phyloP scores from a whole-genome alignment of 139 green algal genomes.

The Chlamydomonas asymmetrica region DNA sequence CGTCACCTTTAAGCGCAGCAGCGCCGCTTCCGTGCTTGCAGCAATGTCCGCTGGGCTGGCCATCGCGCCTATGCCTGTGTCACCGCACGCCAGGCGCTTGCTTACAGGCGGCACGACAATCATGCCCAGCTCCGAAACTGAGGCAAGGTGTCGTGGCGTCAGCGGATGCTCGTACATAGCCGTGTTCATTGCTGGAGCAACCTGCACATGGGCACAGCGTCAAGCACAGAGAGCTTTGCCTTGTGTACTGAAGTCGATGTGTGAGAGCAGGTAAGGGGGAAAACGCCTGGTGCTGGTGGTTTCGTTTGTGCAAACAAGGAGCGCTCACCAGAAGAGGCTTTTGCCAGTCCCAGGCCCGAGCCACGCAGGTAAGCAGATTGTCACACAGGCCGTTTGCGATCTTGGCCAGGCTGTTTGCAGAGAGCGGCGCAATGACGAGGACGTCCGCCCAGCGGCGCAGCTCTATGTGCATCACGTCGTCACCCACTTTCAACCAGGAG shows the following conservation, averaged over 20 bases:
- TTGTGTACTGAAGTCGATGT: too few species aligned
- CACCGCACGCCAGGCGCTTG: conserved; percentile 93
- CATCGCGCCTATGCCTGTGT: conserved; percentile 89
- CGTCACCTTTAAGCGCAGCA: too few species aligned
- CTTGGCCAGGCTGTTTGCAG: conserved; percentile 95
- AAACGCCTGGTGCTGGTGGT: too few species aligned
- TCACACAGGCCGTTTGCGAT: conserved; percentile 78
- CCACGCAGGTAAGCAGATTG: conserved; percentile 92
- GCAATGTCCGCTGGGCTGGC: conserved; percentile 58
- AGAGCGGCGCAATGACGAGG: conserved; percentile 91
- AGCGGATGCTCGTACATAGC: conserved; percentile 92
- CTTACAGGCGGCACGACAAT: conserved; percentile 67
- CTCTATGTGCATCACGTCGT: conserved; percentile 95
- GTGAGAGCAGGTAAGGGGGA: too few species aligned
- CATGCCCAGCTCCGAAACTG: conserved; percentile 61
- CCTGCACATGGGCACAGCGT: conserved; percentile 33
- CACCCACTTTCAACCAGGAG: conserved; percentile 66
- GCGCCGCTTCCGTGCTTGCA: conserved; percentile 4
- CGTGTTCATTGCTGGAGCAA: conserved; percentile 98
- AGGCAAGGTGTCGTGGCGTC: conserved; percentile 76
- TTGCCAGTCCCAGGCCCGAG: conserved; percentile 88
- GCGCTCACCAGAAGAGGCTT: conserved; percentile 74
- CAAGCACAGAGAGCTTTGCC: too few species aligned
- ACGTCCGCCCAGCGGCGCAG: conserved; percentile 88
- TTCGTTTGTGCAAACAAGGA: not conserved